Base-by-base conservation (phyloP, 2,329 filamentous ascomycete species). In the Albifimbria verrucaria region DNA sequence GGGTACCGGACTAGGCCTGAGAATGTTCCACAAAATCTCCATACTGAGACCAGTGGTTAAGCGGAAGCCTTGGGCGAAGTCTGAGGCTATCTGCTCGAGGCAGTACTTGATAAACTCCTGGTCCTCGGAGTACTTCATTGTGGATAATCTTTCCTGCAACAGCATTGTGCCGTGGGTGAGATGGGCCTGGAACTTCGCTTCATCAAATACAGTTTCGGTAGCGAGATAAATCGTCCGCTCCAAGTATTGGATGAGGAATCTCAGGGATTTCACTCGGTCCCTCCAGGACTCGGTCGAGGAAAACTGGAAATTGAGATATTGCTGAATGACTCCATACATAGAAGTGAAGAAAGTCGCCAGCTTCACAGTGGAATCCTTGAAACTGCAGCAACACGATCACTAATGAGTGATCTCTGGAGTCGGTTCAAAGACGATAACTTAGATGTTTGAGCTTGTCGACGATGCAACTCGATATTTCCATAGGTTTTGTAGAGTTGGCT, bases 1-100 rank as follows among this genome's bases (percentile, higher is more conserved):
- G 2, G 76, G 69, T 21, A 86, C 75, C 4, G 83, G 78, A 11
- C 74, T 68, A 1, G 92, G 90, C 50, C 88, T 82, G 63, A 95
- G 82, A 2, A 76, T 64, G 42, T 82, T 81, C 93, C 92, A 96
- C 5, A 96, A 77, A 9, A 74, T 68, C 64, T 94, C 89, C 89
- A 95, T 94, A 59, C 84, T 87, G 12, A 92, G 74, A 0, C 91
- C 92, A 2, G 88, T 92, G 0, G 77, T 85, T 15, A 95, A 73
- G 52, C 85, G 84, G 72, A 92, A 92, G 2, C 83, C 85, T 17
- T 83, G 79, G 22, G 82, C 78, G 63, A 96, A 93, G 48, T 78
- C 78, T 39, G 72, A 72, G 43, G 78, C 70, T 2, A 87, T 62
- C 6, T 69, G 74, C 1, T 68, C 62, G 1, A 75, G 59, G 32